Base-by-base conservation (phyloP, 2,329 filamentous ascomycete genomes). In the Cercospora sp. region DNA sequence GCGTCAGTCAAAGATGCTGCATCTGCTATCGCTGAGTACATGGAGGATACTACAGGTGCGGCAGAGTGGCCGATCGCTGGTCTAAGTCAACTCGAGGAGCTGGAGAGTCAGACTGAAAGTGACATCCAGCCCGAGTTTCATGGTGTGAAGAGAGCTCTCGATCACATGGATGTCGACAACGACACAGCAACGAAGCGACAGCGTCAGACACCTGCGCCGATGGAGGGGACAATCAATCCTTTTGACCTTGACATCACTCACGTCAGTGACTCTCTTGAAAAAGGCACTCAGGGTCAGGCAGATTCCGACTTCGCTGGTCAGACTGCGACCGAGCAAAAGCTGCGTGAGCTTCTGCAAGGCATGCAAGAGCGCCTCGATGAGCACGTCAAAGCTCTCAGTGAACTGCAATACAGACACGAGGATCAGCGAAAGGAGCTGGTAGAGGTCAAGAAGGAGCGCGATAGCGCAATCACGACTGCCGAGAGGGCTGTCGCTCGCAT, bases 241-340 rank as follows among this genome's bases (percentile, higher is more conserved):
- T 70, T 74, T n/a, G 75, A 78, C 2, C 66, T 78, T 24, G 79
- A 81, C 6, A 69, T 79, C 24, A 81, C 80, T 1, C 80, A 79
- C 28, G 73, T 82, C 59, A 83, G 80, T 66, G 81, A 83, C 69
- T 83, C 81, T 0, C 74, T 81, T 65, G 77, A 76, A 8, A 74
- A 76, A 10, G 76, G 76, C 5, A 74, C 72, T 10, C 64, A 68
- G 24, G 51, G 66, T 2, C 63, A 66, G 21, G 49, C 58, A 13
- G 59, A 63, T 12, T 40, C 60, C 5, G 26, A 49, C 16, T 59
- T 61, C 26, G 43, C 64, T 7, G 18, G 53, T 10, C 18, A 63
- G 10, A 34, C 67, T 4, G 62, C 58, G 0, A 71, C 69, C 4
- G 73, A 77, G 53, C 66, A 71, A 26, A 70, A 69, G 26, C 69